These are phyloP conservation scores for Yarrowia osloensis DNA, from an alignment of 805 yeast genomes.

Conservation along the genomic window DNA sequence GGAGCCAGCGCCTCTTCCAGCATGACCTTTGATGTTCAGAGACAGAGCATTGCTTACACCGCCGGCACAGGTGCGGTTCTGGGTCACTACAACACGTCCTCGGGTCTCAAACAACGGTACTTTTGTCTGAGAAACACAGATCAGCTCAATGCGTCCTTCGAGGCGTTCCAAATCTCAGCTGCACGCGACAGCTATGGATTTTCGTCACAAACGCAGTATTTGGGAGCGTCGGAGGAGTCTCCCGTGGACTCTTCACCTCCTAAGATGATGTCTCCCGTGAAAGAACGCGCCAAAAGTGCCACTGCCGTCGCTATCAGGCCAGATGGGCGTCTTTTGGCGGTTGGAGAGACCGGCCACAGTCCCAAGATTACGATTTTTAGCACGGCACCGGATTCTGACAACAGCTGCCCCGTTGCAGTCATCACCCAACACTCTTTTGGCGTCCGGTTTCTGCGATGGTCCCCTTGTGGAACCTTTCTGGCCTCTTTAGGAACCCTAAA, in stretches of 20 bases:
- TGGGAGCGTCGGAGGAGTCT: conserved; percentile 18
- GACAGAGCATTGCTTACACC: conserved; percentile 36
- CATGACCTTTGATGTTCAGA: conserved; percentile 27
- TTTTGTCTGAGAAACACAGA: conserved; percentile 17
- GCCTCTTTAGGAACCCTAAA: conserved; percentile 67
- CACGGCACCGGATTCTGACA: conserved; percentile 51
- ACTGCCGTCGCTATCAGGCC: conserved; percentile 62
- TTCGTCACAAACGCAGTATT: not conserved
- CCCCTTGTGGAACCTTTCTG: conserved; percentile 57
- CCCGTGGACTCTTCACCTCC: conserved; percentile 36
- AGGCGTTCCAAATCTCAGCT: conserved; percentile 12
- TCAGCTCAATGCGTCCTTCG: not conserved
- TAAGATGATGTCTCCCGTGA: conserved; percentile 38
- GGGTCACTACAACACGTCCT: not conserved
- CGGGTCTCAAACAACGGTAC: not conserved
- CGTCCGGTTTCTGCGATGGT: conserved; percentile 55
- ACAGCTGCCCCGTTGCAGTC: conserved; percentile 53
- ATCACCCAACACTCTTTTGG: conserved; percentile 70
- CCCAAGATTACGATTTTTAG: conserved; percentile 67
- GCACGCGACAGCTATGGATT: conserved; percentile 12
- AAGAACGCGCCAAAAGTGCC: conserved; percentile 52
- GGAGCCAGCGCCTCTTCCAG: conserved; percentile 19
- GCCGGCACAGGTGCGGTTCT: conserved; percentile 41
- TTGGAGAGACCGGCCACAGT: conserved; percentile 70
- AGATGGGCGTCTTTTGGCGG: conserved; percentile 56